Conservation (phyloP, 192 early-diverging fungal genomes). For the Coemansia umbellata region DNA sequence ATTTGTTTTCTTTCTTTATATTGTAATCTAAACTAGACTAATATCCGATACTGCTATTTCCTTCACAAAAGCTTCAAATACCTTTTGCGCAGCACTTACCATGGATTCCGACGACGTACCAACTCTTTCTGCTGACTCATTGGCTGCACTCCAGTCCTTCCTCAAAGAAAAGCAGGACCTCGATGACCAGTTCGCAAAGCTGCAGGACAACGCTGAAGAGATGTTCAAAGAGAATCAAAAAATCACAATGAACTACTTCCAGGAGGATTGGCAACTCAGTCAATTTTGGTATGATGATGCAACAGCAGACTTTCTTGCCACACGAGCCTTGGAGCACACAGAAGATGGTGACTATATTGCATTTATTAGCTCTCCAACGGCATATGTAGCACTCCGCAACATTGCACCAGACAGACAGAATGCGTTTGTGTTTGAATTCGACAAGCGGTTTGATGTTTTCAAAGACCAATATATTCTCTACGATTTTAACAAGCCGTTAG, state of each 20-base stretch:
- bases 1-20: neutral
- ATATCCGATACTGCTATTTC: no score
- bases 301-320: slow-evolving; percentile 51
- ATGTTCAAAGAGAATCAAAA: slow-evolving; percentile 40
- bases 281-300: slow-evolving; percentile 57
- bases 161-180: slow-evolving; percentile 62
- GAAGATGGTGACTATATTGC: slow-evolving; percentile 25
- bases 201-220: slow-evolving; percentile 53
- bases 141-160: slow-evolving; percentile 60
- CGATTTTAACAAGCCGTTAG: slow-evolving; percentile 67
- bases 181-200: slow-evolving; percentile 59
- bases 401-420: slow-evolving; percentile 21
- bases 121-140: slow-evolving; percentile 50
- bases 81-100: no score
- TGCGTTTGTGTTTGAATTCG: slow-evolving; percentile 69
- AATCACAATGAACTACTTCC: slow-evolving; percentile 62
- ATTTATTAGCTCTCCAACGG: slow-evolving; percentile 48
- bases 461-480: slow-evolving; percentile 64
- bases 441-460: slow-evolving; percentile 70
- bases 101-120: slow-evolving; percentile 28
- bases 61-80: no score
- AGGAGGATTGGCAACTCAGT: slow-evolving; percentile 76
- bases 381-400: slow-evolving; percentile 40
- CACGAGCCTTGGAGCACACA: slow-evolving; percentile 48
- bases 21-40: no score